A percentile compares a stretch with the other conserved stretches of the same genome.
phyloP scores from a whole-genome alignment of 2,329 filamentous ascomycete genomes.

The Phialocephala sp. region DNA sequence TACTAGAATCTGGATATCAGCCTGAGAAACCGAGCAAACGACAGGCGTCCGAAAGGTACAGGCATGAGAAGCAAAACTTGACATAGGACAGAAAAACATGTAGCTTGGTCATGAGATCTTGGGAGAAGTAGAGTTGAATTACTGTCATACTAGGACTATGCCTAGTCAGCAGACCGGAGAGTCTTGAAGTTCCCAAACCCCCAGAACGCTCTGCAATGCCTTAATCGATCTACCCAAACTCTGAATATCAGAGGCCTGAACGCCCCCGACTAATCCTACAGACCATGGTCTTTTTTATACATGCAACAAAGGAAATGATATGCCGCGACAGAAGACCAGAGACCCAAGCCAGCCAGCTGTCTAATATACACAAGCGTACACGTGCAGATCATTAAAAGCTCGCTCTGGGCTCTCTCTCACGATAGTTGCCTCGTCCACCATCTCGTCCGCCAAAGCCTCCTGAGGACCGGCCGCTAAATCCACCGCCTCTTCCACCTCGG shows the following conservation, averaged over 20 bases:
- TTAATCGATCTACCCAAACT: conserved; percentile 22
- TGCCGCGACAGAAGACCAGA: conserved; percentile 7
- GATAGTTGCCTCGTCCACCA: conserved; percentile 7
- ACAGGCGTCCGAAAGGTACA: background rate
- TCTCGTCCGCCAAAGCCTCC: conserved; percentile 18
- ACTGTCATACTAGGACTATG: conserved; percentile 18
- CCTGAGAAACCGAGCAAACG: background rate
- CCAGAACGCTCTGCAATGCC: conserved; percentile 34
- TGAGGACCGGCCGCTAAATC: conserved; percentile 18
- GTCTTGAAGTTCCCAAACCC: conserved; percentile 7
- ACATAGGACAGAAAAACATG: background rate
- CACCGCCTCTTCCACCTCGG: conserved; percentile 16
- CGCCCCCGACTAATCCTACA: conserved; percentile 31
- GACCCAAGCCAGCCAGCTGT: conserved; percentile 10
- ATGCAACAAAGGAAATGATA: conserved; percentile 22
- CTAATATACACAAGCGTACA: conserved; percentile 24
- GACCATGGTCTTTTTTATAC: conserved; percentile 13
- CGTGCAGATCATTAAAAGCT: conserved; percentile 17
- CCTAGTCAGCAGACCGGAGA: background rate
- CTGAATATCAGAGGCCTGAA: conserved; percentile 19
- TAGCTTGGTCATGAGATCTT: conserved; percentile 9
- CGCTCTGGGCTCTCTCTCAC: background rate
- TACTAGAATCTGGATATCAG: background rate
- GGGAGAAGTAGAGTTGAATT: conserved; percentile 29
- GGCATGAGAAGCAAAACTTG: background rate